Conservation (phyloP, 2,329 filamentous ascomycete genomes). For the Apiospora marii region DNA sequence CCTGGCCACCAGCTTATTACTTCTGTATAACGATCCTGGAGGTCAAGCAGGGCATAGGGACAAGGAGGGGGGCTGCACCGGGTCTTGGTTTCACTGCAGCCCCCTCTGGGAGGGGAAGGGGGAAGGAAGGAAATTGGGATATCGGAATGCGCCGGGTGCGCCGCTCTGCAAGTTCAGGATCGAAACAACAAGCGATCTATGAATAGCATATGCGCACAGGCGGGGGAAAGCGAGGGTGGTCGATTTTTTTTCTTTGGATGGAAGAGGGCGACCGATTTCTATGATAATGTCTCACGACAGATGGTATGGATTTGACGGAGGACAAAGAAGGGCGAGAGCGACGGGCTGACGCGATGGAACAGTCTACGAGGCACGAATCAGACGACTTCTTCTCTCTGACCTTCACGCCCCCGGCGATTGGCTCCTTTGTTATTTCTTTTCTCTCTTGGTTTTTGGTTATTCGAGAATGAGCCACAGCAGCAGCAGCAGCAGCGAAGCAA, state of each 20-base stretch:
- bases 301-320: conserved; percentile 29
- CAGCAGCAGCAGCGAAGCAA: neutral
- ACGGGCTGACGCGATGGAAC: conserved; percentile 33
- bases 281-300: conserved; percentile 42
- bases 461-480: conserved; percentile 23
- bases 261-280: conserved; percentile 35
- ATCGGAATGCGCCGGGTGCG: conserved; percentile 14
- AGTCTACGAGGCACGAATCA: conserved; percentile 19
- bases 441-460: conserved; percentile 20
- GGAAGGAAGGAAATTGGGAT: conserved; percentile 29
- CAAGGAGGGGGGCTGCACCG: conserved; percentile 14
- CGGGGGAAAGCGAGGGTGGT: conserved; percentile 29
- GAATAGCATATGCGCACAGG: conserved; percentile 31
- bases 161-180: conserved; percentile 16
- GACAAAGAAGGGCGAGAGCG: conserved; percentile 11
- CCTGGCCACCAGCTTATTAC: conserved; percentile 35
- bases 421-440: conserved; percentile 21
- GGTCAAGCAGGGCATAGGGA: conserved; percentile 24
- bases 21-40: conserved; percentile 42
- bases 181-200: conserved; percentile 30
- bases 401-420: conserved; percentile 6
- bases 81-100: conserved; percentile 26
- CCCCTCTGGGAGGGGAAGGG: conserved; percentile 31
- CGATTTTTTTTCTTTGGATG: conserved; percentile 28
- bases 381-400: neutral